Evolutionary conservation across 208 protist species (phyloP).

Genomic region (Trypanosoma vivax): DNA sequence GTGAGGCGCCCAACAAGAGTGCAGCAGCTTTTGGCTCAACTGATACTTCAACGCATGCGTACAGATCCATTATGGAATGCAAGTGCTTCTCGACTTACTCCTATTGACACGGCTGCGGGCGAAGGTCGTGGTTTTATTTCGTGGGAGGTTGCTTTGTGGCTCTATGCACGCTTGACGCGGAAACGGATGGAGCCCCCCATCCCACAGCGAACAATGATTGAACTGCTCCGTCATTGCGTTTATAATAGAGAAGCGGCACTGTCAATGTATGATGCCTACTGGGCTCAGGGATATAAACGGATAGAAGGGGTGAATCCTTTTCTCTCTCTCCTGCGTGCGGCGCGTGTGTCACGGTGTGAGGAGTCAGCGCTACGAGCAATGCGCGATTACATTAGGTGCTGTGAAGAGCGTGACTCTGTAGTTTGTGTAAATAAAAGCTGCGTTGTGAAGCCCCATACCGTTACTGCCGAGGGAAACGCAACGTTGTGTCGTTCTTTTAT

Average conservation of each 20-base stretch:
- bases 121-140: constrained; percentile 12
- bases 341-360: constrained; percentile 23
- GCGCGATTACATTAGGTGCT: constrained; percentile 36
- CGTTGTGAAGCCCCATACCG: not conserved
- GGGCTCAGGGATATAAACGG: constrained; percentile 34
- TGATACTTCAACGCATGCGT: constrained; percentile 25
- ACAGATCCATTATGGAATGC: constrained; percentile 12
- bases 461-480: constrained; percentile 37
- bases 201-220: constrained; percentile 45
- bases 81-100: not conserved
- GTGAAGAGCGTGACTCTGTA: constrained; percentile 10
- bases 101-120: not conserved
- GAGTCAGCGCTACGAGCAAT: constrained; percentile 36
- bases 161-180: constrained; percentile 17
- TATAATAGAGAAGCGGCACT: constrained; percentile 23
- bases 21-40: constrained; percentile 36
- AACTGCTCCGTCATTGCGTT: constrained; percentile 44
- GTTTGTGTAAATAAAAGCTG: not conserved
- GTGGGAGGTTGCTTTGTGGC: constrained; percentile 20
- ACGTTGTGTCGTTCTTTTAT: constrained; percentile 46
- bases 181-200: constrained; percentile 8
- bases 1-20: constrained; percentile 37
- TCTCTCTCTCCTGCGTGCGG: constrained; percentile 55
- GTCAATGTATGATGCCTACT: constrained; percentile 44
- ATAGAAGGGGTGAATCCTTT: constrained; percentile 60